Conservation (phyloP, 495 filamentous ascomycete genomes). For the Talaromyces nanjingensis region DNA sequence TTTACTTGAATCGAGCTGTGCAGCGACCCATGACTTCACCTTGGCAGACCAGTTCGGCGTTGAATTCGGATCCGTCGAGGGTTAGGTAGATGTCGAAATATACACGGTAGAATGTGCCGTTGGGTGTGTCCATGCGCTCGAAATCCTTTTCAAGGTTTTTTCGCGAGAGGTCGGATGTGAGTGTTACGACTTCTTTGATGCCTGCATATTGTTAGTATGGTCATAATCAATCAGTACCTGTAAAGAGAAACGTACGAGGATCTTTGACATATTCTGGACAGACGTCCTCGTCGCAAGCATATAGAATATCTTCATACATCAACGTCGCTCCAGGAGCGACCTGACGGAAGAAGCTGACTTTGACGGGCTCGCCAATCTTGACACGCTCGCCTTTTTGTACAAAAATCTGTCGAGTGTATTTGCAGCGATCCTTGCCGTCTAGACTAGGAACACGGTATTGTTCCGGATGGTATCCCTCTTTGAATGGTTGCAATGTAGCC, state of each 20-base stretch:
- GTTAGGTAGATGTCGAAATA: constrained; percentile 86
- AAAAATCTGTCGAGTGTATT: constrained; percentile 97
- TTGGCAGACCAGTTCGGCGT: constrained; percentile 95
- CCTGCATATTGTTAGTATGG: constrained; percentile 42
- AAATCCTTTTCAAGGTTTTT: constrained; percentile 99
- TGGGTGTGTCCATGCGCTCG: constrained; percentile 97
- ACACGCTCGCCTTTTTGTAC: constrained; percentile 98
- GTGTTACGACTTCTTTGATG: constrained; percentile 98
- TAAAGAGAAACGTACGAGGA: constrained; percentile 67
- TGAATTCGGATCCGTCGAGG: constrained; percentile 95
- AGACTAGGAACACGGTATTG: constrained; percentile 94
- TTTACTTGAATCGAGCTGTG: constrained; percentile 70
- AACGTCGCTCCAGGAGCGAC: constrained; percentile 95
- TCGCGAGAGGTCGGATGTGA: constrained; percentile 91
- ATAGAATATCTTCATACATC: constrained; percentile 98
- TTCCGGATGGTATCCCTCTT: constrained; percentile 96
- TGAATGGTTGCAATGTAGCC: constrained; percentile 98
- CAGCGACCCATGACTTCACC: constrained; percentile 98
- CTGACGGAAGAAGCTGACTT: constrained; percentile 97
- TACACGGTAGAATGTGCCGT: constrained; percentile 92
- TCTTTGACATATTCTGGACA: constrained; percentile 99
- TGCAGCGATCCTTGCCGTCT: constrained; percentile 96
- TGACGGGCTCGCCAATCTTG: constrained; percentile 98
- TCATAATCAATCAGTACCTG: not conserved
- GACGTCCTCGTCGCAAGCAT: constrained; percentile 96